A percentile compares a stretch with the other conserved stretches of the same genome.
phyloP scores from a whole-genome alignment of 1,139 yeast species.

The Yamadazyma sp. region DNA sequence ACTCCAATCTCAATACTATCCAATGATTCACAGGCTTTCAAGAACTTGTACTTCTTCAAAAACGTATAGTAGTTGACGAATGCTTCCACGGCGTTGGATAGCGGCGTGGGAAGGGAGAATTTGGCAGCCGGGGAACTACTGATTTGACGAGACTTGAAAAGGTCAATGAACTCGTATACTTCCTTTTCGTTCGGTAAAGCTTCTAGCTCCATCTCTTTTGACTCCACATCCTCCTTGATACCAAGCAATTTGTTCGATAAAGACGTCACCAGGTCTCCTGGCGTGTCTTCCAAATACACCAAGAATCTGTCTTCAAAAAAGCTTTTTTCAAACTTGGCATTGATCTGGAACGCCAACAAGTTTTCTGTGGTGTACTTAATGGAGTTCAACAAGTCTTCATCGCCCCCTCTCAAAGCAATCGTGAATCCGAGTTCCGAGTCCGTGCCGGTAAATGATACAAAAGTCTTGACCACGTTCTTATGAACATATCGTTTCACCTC shows the following conservation, averaged over 20 bases:
- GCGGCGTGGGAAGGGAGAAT: slow-evolving; percentile 64
- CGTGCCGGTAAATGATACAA: slow-evolving; percentile 76
- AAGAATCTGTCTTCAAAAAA: slow-evolving; percentile 74
- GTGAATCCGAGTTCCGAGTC: slow-evolving; percentile 79
- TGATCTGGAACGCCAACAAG: slow-evolving; percentile 72
- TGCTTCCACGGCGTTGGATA: slow-evolving; percentile 54
- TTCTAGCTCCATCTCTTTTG: slow-evolving; percentile 11
- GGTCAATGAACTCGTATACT: slow-evolving; percentile 47
- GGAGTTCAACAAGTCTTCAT: slow-evolving; percentile 55
- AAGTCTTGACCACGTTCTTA: slow-evolving; percentile 62
- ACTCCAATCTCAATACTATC: slow-evolving; percentile 24
- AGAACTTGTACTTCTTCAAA: slow-evolving; percentile 24
- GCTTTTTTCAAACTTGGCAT: slow-evolving; percentile 77
- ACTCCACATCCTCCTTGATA: slow-evolving; percentile 12
- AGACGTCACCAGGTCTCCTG: slow-evolving; percentile 10
- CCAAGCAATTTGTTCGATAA: slow-evolving; percentile 10
- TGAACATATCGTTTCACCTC: slow-evolving; percentile 67
- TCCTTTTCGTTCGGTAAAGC: slow-evolving; percentile 30
- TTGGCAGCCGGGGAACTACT: slow-evolving; percentile 77
- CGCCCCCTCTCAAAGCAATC: slow-evolving; percentile 75
- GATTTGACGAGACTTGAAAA: slow-evolving; percentile 51
- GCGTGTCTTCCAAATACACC: slow-evolving; percentile 17
- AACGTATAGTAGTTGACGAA: slow-evolving; percentile 44
- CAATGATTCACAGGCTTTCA: slow-evolving; percentile 22
- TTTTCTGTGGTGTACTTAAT: slow-evolving; percentile 81